Evolutionary conservation across 345 rosid genomes (phyloP).

Genomic region (Abelmoschus esculentus): DNA sequence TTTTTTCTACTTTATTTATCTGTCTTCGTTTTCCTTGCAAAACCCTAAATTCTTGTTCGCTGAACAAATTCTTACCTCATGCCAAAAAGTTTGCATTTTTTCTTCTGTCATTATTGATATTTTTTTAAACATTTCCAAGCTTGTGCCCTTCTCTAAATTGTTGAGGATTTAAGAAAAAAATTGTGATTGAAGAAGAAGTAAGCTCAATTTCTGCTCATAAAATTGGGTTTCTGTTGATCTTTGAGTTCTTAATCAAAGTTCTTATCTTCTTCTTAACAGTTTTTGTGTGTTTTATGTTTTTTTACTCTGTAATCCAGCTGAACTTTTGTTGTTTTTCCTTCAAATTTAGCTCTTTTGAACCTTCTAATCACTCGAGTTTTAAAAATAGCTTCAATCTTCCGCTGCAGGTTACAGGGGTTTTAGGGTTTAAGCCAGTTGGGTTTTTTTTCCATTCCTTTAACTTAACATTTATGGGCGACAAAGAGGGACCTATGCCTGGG

Average conservation of each 20-base stretch:
- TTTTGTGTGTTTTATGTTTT: background rate
- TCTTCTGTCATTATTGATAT: constrained; percentile 27
- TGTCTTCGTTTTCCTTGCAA: constrained; percentile 36
- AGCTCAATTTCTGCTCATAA: background rate
- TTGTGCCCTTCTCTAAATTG: constrained; percentile 37
- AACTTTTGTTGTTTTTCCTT: constrained; percentile 3
- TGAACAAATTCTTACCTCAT: constrained; percentile 33
- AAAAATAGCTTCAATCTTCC: constrained; percentile 24
- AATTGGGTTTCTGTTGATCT: constrained; percentile 14
- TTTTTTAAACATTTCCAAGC: constrained; percentile 22
- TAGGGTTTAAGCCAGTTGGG: constrained; percentile 14
- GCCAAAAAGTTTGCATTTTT: constrained; percentile 16
- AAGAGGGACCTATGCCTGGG: constrained; percentile 23
- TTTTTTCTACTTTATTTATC: constrained; percentile 28
- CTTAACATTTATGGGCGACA: constrained; percentile 50
- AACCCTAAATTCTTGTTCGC: constrained; percentile 69
- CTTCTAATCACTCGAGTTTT: constrained; percentile 10
- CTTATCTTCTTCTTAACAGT: background rate
- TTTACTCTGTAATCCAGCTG: constrained; percentile 19
- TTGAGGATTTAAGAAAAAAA: constrained; percentile 23
- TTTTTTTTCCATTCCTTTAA: too few relatives aligned
- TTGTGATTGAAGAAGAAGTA: constrained; percentile 5
- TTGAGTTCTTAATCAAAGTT: constrained; percentile 13
- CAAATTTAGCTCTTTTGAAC: background rate
- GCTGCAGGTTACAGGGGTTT: constrained; percentile 19